These are phyloP conservation scores for Psilocybe cyanescens DNA, from an alignment of 768 basidiomycete species.

Conservation along the genomic window DNA sequence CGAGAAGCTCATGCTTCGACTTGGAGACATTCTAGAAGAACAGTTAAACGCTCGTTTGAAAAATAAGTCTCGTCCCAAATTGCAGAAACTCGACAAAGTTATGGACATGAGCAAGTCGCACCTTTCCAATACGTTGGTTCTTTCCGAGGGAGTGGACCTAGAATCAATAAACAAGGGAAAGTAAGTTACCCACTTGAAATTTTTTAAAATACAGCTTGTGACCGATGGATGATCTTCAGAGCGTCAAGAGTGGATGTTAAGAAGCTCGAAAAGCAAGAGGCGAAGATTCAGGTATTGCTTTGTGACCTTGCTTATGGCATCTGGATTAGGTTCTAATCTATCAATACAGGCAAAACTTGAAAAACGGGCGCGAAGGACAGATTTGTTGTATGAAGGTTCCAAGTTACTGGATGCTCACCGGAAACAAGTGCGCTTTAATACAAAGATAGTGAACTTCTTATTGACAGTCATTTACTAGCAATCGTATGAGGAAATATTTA, in stretches of 20 bases:
- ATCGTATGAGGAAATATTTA: constrained; percentile 98
- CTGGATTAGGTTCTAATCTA: constrained; percentile 3
- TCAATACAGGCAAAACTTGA: constrained; percentile 86
- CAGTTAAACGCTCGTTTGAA: constrained; percentile 61
- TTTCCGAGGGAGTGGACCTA: constrained; percentile 84
- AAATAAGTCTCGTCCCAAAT: constrained; percentile 63
- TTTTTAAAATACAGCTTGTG: constrained; percentile 18
- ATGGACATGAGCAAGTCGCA: constrained; percentile 87
- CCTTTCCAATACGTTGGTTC: constrained; percentile 79
- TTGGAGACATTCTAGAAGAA: constrained; percentile 67
- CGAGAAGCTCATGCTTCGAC: constrained; percentile 66
- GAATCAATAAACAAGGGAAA: constrained; percentile 95
- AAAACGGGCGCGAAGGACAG: constrained; percentile 80
- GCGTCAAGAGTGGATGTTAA: constrained; percentile 93
- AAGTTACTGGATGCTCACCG: constrained; percentile 91
- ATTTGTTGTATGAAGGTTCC: constrained; percentile 89
- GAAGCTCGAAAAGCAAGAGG: constrained; percentile 96
- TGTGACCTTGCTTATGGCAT: constrained; percentile 3
- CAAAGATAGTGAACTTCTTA: neutral
- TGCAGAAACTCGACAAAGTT: constrained; percentile 82
- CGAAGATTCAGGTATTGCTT: constrained; percentile 77
- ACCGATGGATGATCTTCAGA: constrained; percentile 39
- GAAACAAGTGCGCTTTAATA: constrained; percentile 67
- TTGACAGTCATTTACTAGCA: constrained; percentile 53
- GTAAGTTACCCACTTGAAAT: constrained; percentile 43